Evolutionary conservation across 176 grass and related monocot genomes (phyloP).

Genomic region (Hyparrhenia diplandra): DNA sequence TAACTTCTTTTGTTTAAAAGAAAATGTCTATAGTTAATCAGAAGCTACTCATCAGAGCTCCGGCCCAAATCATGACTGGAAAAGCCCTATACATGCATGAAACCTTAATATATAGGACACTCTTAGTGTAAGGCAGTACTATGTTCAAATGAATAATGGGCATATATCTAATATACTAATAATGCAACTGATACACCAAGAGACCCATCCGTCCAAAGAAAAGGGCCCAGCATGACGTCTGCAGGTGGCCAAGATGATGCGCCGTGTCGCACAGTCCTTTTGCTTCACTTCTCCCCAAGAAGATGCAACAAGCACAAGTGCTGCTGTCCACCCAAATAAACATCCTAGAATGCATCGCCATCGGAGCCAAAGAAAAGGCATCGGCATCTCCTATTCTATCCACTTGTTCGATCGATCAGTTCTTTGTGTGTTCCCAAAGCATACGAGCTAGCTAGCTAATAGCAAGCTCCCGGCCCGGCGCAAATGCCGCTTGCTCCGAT

Average conservation of each 20-base stretch:
- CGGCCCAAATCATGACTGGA: not conserved
- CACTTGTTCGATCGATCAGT: conserved; percentile 32
- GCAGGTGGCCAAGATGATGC: conserved; percentile 31
- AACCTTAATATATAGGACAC: too few relatives aligned
- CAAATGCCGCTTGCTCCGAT: conserved; percentile 19
- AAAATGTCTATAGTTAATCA: not conserved
- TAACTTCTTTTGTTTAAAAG: not conserved
- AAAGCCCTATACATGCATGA: not conserved
- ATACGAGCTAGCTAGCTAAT: not conserved
- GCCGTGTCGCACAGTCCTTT: conserved; percentile 30
- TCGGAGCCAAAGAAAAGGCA: conserved; percentile 21
- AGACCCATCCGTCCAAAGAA: not conserved
- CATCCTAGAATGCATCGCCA: conserved; percentile 41
- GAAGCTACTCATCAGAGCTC: not conserved
- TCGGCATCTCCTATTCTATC: conserved; percentile 31
- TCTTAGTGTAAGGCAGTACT: too few relatives aligned
- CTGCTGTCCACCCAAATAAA: conserved; percentile 28
- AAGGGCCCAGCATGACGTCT: conserved; percentile 10
- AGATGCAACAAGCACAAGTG: conserved; percentile 21
- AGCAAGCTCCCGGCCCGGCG: conserved; percentile 11
- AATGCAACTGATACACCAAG: too few relatives aligned
- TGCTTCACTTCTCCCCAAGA: conserved; percentile 43
- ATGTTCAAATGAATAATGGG: too few relatives aligned
- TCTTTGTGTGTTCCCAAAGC: conserved; percentile 43
- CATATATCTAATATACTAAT: too few relatives aligned